phyloP scores from a whole-genome alignment of 257 asterid species.

The Capsicum rhomboideum region DNA sequence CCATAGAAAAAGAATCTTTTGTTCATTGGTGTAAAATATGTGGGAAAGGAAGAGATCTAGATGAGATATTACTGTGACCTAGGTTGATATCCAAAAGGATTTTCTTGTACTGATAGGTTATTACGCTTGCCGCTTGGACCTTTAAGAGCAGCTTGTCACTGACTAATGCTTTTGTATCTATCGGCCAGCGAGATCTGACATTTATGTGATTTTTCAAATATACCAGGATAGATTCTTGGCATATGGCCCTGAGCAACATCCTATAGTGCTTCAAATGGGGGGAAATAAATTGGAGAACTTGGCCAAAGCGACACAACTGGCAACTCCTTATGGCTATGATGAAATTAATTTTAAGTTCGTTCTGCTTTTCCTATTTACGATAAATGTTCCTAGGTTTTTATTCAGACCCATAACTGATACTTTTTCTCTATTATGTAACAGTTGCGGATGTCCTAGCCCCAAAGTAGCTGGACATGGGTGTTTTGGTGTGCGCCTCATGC shows the following conservation, averaged over 20 bases:
- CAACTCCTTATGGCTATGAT: slow-evolving; percentile 80
- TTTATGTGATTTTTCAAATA: slow-evolving; percentile 12
- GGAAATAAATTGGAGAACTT: slow-evolving; percentile 83
- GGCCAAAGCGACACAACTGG: slow-evolving; percentile 89
- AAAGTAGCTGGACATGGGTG: slow-evolving; percentile 99
- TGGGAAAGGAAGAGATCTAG: neutral
- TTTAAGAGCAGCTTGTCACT: neutral
- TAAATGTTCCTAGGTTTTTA: neutral
- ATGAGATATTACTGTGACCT: neutral
- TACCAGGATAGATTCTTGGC: slow-evolving; percentile 86
- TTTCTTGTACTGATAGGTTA: neutral
- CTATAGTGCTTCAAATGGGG: slow-evolving; percentile 93
- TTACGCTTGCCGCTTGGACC: neutral
- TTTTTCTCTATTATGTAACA: slow-evolving; percentile 16
- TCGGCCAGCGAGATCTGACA: neutral
- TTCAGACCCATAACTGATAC: slow-evolving; percentile 13
- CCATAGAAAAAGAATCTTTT: neutral
- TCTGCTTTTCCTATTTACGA: slow-evolving; percentile 1
- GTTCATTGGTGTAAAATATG: neutral
- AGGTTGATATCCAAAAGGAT: neutral
- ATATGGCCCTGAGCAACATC: slow-evolving; percentile 88
- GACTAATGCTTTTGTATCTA: neutral
- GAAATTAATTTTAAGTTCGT: slow-evolving; percentile 91
- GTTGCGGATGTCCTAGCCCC: slow-evolving; percentile 98
- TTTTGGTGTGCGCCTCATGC: slow-evolving; percentile 92